phyloP scores from a whole-genome alignment of 768 basidiomycete species.

The Boletus pseudo-olivaceus region DNA sequence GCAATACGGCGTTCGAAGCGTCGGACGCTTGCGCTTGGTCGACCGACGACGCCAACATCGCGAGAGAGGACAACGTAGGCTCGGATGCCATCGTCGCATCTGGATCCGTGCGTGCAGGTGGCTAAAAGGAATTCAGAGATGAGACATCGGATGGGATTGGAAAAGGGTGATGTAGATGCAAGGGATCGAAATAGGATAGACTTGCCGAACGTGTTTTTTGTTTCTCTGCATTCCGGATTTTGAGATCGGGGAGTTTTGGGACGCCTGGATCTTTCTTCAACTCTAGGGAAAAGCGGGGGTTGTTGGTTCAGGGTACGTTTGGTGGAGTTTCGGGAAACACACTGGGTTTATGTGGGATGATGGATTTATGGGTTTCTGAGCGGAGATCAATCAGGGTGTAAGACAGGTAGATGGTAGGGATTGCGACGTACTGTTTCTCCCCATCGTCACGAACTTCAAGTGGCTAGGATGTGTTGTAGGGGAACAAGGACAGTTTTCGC shows the following conservation, averaged over 20 bases:
- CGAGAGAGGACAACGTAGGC: constrained; percentile 62
- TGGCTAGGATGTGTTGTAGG: background rate
- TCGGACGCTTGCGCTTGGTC: constrained; percentile 1
- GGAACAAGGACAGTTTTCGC: constrained; percentile 2
- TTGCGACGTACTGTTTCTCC: constrained; percentile 28
- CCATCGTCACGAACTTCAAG: constrained; percentile 19
- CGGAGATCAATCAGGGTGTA: background rate
- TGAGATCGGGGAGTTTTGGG: constrained; percentile 75
- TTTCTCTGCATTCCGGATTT: constrained; percentile 52
- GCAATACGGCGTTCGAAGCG: constrained; percentile 31
- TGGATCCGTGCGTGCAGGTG: constrained; percentile 37
- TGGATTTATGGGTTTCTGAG: constrained; percentile 24
- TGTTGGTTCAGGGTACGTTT: constrained; percentile 1
- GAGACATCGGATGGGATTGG: background rate
- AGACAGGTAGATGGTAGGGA: background rate
- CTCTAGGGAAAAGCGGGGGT: constrained; percentile 39
- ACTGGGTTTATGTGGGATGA: constrained; percentile 28
- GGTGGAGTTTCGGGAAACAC: background rate
- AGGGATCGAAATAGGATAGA: constrained; percentile 5
- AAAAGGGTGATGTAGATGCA: background rate
- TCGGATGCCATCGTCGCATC: constrained; percentile 71
- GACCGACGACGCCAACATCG: constrained; percentile 43
- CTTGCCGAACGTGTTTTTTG: constrained; percentile 42
- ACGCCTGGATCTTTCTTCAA: constrained; percentile 89
- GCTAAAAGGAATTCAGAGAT: constrained; percentile 7